Base-by-base conservation (phyloP, 352 stramenopile genomes). In the Phytophthora agathidicida region DNA sequence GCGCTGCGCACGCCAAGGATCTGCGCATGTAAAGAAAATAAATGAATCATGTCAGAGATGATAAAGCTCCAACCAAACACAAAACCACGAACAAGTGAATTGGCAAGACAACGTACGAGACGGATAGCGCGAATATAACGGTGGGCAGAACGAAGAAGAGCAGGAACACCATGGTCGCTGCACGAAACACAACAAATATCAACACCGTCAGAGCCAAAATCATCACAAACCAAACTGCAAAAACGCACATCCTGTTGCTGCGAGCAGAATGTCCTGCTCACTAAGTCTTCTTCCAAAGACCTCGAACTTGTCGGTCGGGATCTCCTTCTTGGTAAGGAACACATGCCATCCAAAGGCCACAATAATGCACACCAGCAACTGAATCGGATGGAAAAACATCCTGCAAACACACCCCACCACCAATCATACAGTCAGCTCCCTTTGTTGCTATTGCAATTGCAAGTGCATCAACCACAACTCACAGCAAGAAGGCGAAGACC, bases 61-160 rank as follows among this genome's bases (percentile, higher is more conserved):
- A 51, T 23, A 56, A 46, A 38, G 9, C 37, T 36, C 23, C 2
- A 39, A 11, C 16, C 10, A 27, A 14, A 2, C 1, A 1, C 16
- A 22, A 44, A 13, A 20, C 19, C 3, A 42, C 42, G 30, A 33
- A 32, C 19, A 7, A 33, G 6, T 23, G 10, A 44, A 27, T 10
- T 7, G 4, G 16, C 11, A 14, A 22, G 5, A 20, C 9, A 28
- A 68, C 75, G 55, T 71, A 89, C 80, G 73, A 86, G 48, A 79
- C 69, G 14, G 80, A 88, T 7, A 90, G 56, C 38, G 77, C 79
- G 47, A 90, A 88, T 46, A 90, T 55, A 44, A 90, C 83, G 7
- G 71, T 84, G 17, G 80, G 80, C 17, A 90, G 60, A 32, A 90
- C 83, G 63, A 88, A 88, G 67, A 88, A 87, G 19, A 90, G 67